Evolutionary conservation across 768 basidiomycete genomes (phyloP).

Genomic region (Leccinum pellstonianum): DNA sequence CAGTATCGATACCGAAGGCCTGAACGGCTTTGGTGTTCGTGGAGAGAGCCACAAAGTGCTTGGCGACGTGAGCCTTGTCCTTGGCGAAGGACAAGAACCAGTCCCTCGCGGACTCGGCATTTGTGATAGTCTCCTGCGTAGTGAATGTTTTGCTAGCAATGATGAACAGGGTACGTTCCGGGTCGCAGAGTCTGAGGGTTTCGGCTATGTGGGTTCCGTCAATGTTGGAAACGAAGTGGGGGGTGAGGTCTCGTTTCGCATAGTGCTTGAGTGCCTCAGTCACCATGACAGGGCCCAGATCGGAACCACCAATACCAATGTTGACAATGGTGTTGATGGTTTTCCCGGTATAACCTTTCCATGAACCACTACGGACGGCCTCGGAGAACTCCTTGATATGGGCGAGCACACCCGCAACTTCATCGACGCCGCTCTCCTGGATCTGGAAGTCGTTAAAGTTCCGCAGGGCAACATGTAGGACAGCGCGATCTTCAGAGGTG

Average conservation of each 20-base stretch:
- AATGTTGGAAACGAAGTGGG: slow-evolving; percentile 95
- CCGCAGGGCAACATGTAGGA: slow-evolving; percentile 91
- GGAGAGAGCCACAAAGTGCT: slow-evolving; percentile 97
- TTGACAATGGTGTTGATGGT: slow-evolving; percentile 93
- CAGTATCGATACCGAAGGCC: slow-evolving; percentile 83
- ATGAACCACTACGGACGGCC: slow-evolving; percentile 76
- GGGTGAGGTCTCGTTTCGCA: slow-evolving; percentile 81
- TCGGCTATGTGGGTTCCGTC: slow-evolving; percentile 98
- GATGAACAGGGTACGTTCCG: slow-evolving; percentile 94
- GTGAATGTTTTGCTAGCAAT: slow-evolving; percentile 99
- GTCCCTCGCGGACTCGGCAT: slow-evolving; percentile 87
- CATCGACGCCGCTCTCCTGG: slow-evolving; percentile 73
- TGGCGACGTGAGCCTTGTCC: slow-evolving; percentile 91
- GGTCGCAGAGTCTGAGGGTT: slow-evolving; percentile 74
- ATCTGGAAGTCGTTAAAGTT: slow-evolving; percentile 78
- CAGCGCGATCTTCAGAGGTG: slow-evolving; percentile 96
- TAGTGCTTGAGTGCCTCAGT: slow-evolving; percentile 96
- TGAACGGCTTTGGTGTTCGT: slow-evolving; percentile 95
- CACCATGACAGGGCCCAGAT: slow-evolving; percentile 98
- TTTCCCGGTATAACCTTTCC: slow-evolving; percentile 99
- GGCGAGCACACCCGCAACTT: slow-evolving; percentile 78
- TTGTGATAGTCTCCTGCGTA: slow-evolving; percentile 99
- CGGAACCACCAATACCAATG: slow-evolving; percentile 98
- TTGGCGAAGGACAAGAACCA: slow-evolving; percentile 90
- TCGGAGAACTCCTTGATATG: slow-evolving; percentile 94